Conservation (phyloP, 208 protist genomes). For the Zelonia costaricensis region DNA sequence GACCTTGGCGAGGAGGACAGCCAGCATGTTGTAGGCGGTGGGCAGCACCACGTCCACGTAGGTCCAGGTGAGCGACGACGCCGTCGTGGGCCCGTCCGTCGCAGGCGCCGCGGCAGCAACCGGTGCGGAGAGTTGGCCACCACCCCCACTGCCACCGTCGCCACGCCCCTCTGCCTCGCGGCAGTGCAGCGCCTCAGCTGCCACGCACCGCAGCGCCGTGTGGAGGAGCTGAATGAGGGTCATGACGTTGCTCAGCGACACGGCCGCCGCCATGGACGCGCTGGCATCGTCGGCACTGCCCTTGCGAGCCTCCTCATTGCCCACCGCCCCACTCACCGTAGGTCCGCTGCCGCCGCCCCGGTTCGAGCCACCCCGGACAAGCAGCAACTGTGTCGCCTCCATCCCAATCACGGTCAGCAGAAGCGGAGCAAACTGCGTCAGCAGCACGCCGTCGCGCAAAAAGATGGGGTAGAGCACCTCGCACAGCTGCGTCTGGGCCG, state of each 20-base stretch:
- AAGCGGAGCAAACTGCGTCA: slow-evolving; percentile 45
- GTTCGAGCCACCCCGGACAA: slow-evolving; percentile 6
- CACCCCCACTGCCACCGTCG: not conserved
- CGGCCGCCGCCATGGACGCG: slow-evolving; percentile 15
- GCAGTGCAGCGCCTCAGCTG: slow-evolving; percentile 27
- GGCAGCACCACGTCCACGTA: slow-evolving; percentile 52
- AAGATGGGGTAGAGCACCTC: slow-evolving; percentile 47
- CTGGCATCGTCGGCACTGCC: slow-evolving; percentile 2
- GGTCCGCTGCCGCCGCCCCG: not conserved
- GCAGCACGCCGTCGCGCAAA: slow-evolving; percentile 28
- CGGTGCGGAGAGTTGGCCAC: not conserved
- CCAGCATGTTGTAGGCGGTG: slow-evolving; percentile 33
- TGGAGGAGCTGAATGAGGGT: slow-evolving; percentile 44
- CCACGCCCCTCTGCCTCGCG: slow-evolving; percentile 11
- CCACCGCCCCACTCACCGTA: not conserved
- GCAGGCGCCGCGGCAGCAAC: not conserved
- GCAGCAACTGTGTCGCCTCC: slow-evolving; percentile 35
- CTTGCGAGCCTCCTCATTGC: slow-evolving; percentile 2
- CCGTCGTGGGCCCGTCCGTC: no score
- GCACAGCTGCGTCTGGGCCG: slow-evolving; percentile 50
- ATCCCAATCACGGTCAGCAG: slow-evolving; percentile 52
- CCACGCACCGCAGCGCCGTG: slow-evolving; percentile 35
- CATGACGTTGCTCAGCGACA: slow-evolving; percentile 38
- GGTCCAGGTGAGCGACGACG: slow-evolving; percentile 16
- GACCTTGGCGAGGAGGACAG: slow-evolving; percentile 15